Conservation (phyloP, 129 eudicot genomes). For the Pseudognaphalium luteoalbum region DNA sequence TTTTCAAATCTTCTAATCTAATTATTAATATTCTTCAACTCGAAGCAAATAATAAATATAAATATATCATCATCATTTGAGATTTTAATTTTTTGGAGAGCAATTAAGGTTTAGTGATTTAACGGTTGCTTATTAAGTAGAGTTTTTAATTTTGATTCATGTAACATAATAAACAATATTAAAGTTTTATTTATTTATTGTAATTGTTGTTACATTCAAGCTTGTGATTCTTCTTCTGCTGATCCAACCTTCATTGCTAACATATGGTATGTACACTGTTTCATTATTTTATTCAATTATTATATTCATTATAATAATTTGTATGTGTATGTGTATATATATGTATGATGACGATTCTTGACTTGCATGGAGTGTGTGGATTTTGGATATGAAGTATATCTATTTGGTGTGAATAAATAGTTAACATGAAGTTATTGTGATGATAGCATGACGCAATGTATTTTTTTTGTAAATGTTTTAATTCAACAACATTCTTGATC, state of each 20-base stretch:
- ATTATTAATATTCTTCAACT: background rate
- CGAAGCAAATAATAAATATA: background rate
- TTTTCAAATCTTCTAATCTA: background rate
- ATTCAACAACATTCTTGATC: background rate
- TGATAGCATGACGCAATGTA: too few species aligned
- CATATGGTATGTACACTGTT: conserved; percentile 43
- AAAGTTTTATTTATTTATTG: conserved; percentile 11
- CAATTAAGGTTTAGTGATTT: background rate
- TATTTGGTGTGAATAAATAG: background rate
- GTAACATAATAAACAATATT: background rate
- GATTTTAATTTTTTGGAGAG: conserved; percentile 8
- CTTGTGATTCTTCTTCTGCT: conserved; percentile 36
- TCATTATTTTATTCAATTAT: background rate
- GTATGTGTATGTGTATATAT: background rate
- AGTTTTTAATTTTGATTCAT: background rate
- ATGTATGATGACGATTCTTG: background rate
- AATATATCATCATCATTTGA: background rate
- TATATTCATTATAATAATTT: background rate
- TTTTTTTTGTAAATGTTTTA: background rate
- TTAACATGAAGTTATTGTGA: background rate
- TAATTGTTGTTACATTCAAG: conserved; percentile 19
- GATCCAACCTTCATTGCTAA: conserved; percentile 25
- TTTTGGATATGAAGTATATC: background rate
- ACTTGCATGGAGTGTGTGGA: background rate
- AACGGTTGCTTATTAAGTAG: background rate